phyloP scores from a whole-genome alignment of 306 rosid genomes.

The Quercus gilva region DNA sequence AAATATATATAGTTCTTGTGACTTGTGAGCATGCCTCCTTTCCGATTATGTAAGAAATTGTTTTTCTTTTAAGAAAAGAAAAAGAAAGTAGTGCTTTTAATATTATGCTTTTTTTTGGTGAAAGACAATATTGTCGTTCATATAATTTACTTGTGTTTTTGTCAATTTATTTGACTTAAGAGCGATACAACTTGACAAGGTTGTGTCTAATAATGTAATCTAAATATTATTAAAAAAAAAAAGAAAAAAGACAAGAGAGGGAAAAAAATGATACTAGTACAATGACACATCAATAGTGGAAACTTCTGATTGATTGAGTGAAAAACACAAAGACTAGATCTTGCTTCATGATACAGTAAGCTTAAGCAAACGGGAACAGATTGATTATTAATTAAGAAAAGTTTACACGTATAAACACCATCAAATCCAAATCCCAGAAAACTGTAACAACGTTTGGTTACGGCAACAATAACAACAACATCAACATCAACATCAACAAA shows the following conservation, averaged over 20 bases:
- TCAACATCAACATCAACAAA: too few relatives aligned
- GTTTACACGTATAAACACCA: conserved; percentile 39
- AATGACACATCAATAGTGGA: conserved; percentile 36
- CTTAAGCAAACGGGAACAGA: conserved; percentile 24
- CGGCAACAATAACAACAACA: too few relatives aligned
- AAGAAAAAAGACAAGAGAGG: background rate
- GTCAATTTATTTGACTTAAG: conserved; percentile 6
- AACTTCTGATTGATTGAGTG: conserved; percentile 17
- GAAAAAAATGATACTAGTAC: background rate
- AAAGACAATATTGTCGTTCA: background rate
- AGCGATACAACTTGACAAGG: background rate
- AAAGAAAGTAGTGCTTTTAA: background rate
- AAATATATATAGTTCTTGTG: background rate
- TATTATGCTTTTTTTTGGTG: background rate
- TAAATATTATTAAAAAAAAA: background rate
- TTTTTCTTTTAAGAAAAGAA: background rate
- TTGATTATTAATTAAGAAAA: conserved; percentile 24
- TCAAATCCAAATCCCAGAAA: conserved; percentile 24
- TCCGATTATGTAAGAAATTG: background rate
- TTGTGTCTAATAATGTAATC: background rate
- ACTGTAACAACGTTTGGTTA: background rate
- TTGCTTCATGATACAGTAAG: conserved; percentile 23
- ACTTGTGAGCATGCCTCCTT: background rate
- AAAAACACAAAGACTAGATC: conserved; percentile 2
- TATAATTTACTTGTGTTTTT: background rate